Base-by-base conservation (phyloP, 352 stramenopile genomes). In the Phytophthora pini region DNA sequence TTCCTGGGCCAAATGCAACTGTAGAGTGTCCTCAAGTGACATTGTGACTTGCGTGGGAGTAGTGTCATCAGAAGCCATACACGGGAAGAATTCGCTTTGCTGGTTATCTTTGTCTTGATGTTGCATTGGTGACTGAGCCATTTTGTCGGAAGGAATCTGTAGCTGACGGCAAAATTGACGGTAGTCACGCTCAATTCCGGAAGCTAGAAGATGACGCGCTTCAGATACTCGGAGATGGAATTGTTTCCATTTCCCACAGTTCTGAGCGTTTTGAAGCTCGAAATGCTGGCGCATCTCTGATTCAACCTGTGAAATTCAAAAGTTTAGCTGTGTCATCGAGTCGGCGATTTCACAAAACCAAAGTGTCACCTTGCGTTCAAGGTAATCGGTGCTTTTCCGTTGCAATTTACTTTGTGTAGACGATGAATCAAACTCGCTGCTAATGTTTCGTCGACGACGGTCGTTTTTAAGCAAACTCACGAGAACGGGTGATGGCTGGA, bases 211-310 rank as follows among this genome's bases (percentile, higher is more conserved):
- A 2, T 56, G 63, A 0, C 61, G 54, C 8, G 62, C 22, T 3
- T 85, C 62, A 7, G 47, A 50, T 8, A 49, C 54, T 17, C 82
- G 65, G 0, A 74, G 17, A 43, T 92, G 75, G 12, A 89, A 70
- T 48, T 70, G 58, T 49, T 85, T 90, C 79, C 80, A 88, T 22
- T 73, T 75, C 0, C 50, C 70, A 56, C 78, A 88, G 29, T 77
- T 65, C 46, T 83, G 75, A 8, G 65, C 77, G 27, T 78, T 82
- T 47, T 82, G 70, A 4, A 82, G 53, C 46, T 92, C 79, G 34
- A 82, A 88, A 31, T 88, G 79, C 46, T 89, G 75, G 3, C 75
- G 68, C 34, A 88, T 74, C 52, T 88, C 79, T 8, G 79, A 80
- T 52, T 87, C 77, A 47, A 89, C 63, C 83, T 90, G 38, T 55